phyloP scores from a whole-genome alignment of 306 rosid genomes.

The Begonia fuchsioides region DNA sequence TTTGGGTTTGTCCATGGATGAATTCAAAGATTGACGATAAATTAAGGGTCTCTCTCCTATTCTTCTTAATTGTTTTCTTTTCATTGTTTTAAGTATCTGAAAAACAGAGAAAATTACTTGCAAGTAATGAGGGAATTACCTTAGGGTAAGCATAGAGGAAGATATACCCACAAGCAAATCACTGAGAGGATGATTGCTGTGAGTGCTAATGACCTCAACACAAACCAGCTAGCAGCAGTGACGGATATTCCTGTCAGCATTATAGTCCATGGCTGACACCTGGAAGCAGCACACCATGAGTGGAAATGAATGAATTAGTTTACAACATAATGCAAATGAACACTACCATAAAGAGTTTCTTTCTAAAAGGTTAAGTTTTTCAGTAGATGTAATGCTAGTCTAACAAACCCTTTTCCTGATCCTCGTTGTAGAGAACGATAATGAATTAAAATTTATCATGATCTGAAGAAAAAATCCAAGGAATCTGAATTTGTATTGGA shows the following conservation, averaged over 20 bases:
- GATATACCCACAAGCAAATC: constrained; percentile 63
- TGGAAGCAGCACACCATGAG: neutral
- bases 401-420: neutral
- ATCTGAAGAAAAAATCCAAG: too few species aligned
- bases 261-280: constrained; percentile 60
- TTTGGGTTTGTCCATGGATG: neutral
- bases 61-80: neutral
- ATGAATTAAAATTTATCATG: too few species aligned
- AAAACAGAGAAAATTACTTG: neutral
- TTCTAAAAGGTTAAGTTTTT: too few species aligned
- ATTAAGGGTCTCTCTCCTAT: neutral
- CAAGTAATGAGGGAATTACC: constrained; percentile 20
- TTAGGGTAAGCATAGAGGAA: constrained; percentile 80
- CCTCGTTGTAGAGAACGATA: neutral
- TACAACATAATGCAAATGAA: neutral
- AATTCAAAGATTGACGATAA: neutral
- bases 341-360: too few species aligned
- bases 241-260: constrained; percentile 25
- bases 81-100: neutral
- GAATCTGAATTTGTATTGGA: too few species aligned
- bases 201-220: constrained; percentile 29
- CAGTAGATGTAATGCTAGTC: too few species aligned
- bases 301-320: too few species aligned
- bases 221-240: constrained; percentile 44
- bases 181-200: constrained; percentile 20